A percentile compares a stretch with the other conserved stretches of the same genome.
Evolutionary conservation across 805 yeast genomes (phyloP).

Genomic region (Cyberlindnera sargentensis): DNA sequence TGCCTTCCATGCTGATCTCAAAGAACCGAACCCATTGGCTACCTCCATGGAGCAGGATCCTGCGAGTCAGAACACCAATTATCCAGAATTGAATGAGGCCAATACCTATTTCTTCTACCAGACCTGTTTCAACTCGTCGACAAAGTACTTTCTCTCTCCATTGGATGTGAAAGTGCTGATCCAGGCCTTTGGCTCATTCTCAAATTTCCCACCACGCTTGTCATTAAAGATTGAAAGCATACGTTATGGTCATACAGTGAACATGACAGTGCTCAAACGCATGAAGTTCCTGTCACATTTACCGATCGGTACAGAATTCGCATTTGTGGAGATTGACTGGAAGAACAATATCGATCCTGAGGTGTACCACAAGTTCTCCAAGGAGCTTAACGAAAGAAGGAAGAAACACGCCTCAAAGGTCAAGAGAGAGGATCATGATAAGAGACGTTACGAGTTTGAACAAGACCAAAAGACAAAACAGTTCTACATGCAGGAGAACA

Average conservation of each 20-base stretch:
- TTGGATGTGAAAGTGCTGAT: slow-evolving; percentile 73
- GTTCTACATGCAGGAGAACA: slow-evolving; percentile 54
- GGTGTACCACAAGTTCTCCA: slow-evolving; percentile 38
- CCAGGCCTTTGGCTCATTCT: slow-evolving; percentile 52
- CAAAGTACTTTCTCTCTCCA: slow-evolving; percentile 64
- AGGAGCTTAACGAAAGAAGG: slow-evolving; percentile 52
- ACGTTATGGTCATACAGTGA: slow-evolving; percentile 53
- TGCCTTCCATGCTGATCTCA: slow-evolving; percentile 22
- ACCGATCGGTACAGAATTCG: slow-evolving; percentile 80
- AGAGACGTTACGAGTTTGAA: slow-evolving; percentile 46
- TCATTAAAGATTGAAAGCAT: slow-evolving; percentile 63
- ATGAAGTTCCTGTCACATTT: slow-evolving; percentile 73
- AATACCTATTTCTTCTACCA: slow-evolving; percentile 69
- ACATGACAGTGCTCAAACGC: slow-evolving; percentile 49
- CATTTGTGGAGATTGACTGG: slow-evolving; percentile 87
- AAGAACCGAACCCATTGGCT: slow-evolving; percentile 15
- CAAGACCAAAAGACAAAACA: slow-evolving; percentile 52
- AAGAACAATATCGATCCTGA: slow-evolving; percentile 36
- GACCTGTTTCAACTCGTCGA: slow-evolving; percentile 61
- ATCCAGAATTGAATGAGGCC: slow-evolving; percentile 21
- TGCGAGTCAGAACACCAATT: background rate
- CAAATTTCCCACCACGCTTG: slow-evolving; percentile 53
- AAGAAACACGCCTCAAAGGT: slow-evolving; percentile 41
- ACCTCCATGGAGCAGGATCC: slow-evolving; percentile 5
- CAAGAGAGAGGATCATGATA: slow-evolving; percentile 54